These are phyloP conservation scores for Diplodia seriata DNA, from an alignment of 2,329 filamentous ascomycete species.

Conservation along the genomic window DNA sequence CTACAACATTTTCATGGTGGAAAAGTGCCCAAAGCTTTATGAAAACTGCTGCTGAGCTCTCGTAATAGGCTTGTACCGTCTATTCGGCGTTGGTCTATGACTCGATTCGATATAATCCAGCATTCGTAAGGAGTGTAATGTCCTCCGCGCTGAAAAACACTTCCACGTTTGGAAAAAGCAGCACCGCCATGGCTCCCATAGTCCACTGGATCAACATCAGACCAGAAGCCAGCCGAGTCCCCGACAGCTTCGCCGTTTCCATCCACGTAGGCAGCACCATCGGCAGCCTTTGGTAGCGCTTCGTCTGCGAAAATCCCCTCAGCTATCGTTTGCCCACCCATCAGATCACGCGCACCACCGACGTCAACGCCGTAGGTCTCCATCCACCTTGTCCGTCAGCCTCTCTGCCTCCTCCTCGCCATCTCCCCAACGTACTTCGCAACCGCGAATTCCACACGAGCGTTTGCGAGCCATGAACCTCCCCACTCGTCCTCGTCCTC, in stretches of 20 bases:
- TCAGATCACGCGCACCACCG: too few species aligned
- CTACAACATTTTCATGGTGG: too few species aligned
- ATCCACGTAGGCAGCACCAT: neutral
- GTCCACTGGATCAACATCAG: too few species aligned
- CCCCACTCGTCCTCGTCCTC: neutral
- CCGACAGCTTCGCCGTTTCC: neutral
- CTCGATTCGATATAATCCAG: too few species aligned
- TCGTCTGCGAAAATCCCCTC: neutral
- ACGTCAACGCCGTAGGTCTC: too few species aligned
- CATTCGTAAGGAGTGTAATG: too few species aligned
- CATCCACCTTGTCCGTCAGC: neutral
- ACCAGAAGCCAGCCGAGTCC: neutral
- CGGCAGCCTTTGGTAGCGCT: neutral
- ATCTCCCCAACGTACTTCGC: neutral
- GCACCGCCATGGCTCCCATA: neutral
- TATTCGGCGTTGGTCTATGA: too few species aligned
- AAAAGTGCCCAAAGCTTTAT: too few species aligned
- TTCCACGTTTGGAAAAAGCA: neutral
- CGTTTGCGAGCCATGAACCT: neutral
- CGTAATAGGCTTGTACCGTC: too few species aligned
- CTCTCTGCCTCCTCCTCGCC: neutral
- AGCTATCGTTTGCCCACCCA: neutral
- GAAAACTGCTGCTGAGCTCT: too few species aligned
- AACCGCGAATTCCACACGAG: neutral
- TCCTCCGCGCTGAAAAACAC: neutral